phyloP scores from a whole-genome alignment of 495 filamentous ascomycete species.

The Immersiella caudata region DNA sequence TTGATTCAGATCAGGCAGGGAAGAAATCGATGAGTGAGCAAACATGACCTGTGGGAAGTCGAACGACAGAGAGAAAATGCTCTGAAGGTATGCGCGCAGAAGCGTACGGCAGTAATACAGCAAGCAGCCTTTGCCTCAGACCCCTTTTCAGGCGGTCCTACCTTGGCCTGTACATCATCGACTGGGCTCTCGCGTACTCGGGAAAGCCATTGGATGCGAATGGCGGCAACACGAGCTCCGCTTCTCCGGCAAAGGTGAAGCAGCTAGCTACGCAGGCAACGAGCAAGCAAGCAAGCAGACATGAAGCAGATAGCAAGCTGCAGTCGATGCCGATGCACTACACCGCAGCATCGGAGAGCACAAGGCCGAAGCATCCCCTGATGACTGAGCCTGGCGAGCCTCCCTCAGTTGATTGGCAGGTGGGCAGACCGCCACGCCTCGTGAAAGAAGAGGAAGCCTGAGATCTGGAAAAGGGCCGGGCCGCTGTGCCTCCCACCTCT shows the following conservation, averaged over 20 bases:
- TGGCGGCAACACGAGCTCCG: slow-evolving; percentile 1
- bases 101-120: slow-evolving; percentile 20
- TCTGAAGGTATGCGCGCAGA: background rate
- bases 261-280: background rate
- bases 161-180: slow-evolving; percentile 8
- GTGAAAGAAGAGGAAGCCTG: background rate
- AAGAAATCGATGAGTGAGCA: background rate
- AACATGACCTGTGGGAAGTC: background rate
- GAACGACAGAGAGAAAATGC: background rate
- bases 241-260: background rate
- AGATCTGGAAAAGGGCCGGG: slow-evolving; percentile 21
- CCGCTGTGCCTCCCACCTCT: background rate
- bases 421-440: no score
- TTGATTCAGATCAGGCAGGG: slow-evolving; percentile 10
- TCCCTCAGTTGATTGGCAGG: background rate
- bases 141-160: slow-evolving; percentile 22
- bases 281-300: background rate
- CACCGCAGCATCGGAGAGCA: slow-evolving; percentile 21
- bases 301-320: slow-evolving; percentile 3
- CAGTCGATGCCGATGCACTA: background rate
- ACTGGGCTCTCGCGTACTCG: slow-evolving; percentile 19
- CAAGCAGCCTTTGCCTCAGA: background rate
- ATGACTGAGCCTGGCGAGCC: slow-evolving; percentile 2
- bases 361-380: background rate
- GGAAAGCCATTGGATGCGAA: slow-evolving; percentile 22